Evolutionary conservation across 1,139 yeast genomes (phyloP).

Genomic region (Debaryomyces nepalensis): DNA sequence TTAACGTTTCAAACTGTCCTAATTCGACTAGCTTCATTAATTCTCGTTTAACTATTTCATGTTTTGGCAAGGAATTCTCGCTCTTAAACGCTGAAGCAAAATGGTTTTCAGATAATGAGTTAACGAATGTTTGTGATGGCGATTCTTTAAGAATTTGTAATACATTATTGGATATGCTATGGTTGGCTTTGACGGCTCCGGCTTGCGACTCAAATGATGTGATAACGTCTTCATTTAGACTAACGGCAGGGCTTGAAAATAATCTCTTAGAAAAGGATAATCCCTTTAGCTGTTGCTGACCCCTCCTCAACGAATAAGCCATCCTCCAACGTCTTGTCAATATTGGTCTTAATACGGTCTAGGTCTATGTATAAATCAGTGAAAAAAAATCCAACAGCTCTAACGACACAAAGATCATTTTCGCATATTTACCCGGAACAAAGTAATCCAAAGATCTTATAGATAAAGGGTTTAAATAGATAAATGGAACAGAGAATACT

Average conservation of each 20-base stretch:
- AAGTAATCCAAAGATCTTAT: no score
- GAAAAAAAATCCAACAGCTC: slow-evolving; percentile 4
- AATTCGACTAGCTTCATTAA: slow-evolving; percentile 24
- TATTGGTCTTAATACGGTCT: background rate
- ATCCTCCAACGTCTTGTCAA: background rate
- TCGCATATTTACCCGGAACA: slow-evolving; percentile 1
- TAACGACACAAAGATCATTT: slow-evolving; percentile 3
- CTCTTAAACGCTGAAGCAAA: slow-evolving; percentile 16
- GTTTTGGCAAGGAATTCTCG: slow-evolving; percentile 8
- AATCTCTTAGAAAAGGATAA: slow-evolving; percentile 10
- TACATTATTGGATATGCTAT: background rate
- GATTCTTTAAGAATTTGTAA: slow-evolving; percentile 9
- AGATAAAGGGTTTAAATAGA: slow-evolving; percentile 6
- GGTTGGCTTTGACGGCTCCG: background rate
- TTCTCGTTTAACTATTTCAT: slow-evolving; percentile 19
- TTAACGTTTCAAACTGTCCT: slow-evolving; percentile 24
- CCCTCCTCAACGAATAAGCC: slow-evolving; percentile 11
- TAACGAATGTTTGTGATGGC: slow-evolving; percentile 17
- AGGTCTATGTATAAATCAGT: background rate
- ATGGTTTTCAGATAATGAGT: slow-evolving; percentile 18
- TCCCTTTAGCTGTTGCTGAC: background rate
- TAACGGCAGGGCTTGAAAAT: slow-evolving; percentile 12
- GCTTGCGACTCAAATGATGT: slow-evolving; percentile 8
- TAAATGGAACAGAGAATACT: no score
- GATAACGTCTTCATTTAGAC: slow-evolving; percentile 11